Base-by-base conservation (phyloP, 208 protist species). In the Kentomonas sorsogonicus region DNA sequence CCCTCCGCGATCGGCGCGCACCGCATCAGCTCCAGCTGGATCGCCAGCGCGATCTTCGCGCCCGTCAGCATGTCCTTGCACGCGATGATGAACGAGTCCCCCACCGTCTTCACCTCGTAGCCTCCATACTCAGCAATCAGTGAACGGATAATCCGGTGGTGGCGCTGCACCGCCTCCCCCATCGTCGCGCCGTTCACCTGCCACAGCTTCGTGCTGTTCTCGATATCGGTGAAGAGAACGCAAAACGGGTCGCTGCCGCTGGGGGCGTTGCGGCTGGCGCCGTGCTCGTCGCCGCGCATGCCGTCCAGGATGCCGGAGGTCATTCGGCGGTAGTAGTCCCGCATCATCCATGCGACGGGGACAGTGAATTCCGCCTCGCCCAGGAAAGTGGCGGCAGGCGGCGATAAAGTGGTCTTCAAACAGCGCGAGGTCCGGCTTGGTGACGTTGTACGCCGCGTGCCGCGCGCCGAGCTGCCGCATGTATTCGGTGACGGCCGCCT, bases 1-100 rank as follows among this genome's bases (percentile, higher is more conserved):
- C 66, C 71, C 1, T 69, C 57, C 2, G 77, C 73, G 47, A 88
- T 86, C 6, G 80, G 76, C 1, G 56, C 59, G 29, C 60, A 59
- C 1, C 78, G 79, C 73, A 89, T 83, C 29, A 89, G 53, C 71
- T 89, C 76, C 46, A 92, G 65, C 50, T 91, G 86, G 36, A 89
- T 68, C n/a, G 60, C 40, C 0, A 91, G 59, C 22, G 83, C 74
- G 29, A 91, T 74, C 61, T 90, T 74, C 46, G 87, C 44, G 1
- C 77, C 85, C 11, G 79, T 68, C 16, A 85, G 43, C 22, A 85
- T 51, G 45, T 84, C 67, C 31, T 74, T 72, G 13, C 72, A 78
- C 0, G 83, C 86, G 55, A 94, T 83, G 22, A 90, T 92, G 50
- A 96, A 94, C 30, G 71, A 79, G 65, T 94, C 85, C 29, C 78